Evolutionary conservation across 306 rosid species (phyloP).

Genomic region (Rubus idaeus): DNA sequence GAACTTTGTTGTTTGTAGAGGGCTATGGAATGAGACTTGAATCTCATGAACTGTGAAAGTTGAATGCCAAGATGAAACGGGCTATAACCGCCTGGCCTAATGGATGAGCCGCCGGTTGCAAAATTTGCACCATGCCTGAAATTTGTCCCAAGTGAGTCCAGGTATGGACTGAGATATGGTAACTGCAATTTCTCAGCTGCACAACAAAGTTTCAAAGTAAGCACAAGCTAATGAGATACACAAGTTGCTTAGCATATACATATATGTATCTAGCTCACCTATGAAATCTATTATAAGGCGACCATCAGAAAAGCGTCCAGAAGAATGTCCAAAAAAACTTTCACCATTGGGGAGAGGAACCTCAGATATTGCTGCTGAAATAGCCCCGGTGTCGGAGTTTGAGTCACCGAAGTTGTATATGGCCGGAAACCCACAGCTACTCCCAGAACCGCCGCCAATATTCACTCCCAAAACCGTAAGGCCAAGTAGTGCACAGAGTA

Average conservation of each 20-base stretch:
- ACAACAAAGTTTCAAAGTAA: conserved; percentile 7
- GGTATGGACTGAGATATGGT: conserved; percentile 75
- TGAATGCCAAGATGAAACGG: conserved; percentile 81
- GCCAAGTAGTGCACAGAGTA: conserved; percentile 10
- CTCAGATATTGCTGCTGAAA: conserved; percentile 49
- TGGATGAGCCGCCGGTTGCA: conserved; percentile 73
- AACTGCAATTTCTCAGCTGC: conserved; percentile 84
- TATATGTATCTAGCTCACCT: conserved; percentile 29
- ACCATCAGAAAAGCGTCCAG: conserved; percentile 81
- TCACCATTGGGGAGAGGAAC: conserved; percentile 70
- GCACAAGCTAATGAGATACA: background rate
- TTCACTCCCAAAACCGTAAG: conserved; percentile 25
- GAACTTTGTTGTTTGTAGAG: conserved; percentile 49
- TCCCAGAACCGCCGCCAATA: conserved; percentile 10
- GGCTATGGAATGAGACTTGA: conserved; percentile 55
- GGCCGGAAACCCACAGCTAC: conserved; percentile 60
- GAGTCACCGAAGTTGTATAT: conserved; percentile 93
- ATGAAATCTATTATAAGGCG: conserved; percentile 76
- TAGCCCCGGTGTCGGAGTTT: conserved; percentile 88
- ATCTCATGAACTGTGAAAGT: conserved; percentile 59
- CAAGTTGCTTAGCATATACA: background rate
- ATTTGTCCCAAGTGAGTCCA: conserved; percentile 75
- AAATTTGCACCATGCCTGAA: conserved; percentile 86
- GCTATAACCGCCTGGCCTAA: conserved; percentile 65
- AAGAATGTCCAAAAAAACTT: conserved; percentile 64